Evolutionary conservation across 140 eudicot species (phyloP).

Genomic region (Stevia rebaudiana): DNA sequence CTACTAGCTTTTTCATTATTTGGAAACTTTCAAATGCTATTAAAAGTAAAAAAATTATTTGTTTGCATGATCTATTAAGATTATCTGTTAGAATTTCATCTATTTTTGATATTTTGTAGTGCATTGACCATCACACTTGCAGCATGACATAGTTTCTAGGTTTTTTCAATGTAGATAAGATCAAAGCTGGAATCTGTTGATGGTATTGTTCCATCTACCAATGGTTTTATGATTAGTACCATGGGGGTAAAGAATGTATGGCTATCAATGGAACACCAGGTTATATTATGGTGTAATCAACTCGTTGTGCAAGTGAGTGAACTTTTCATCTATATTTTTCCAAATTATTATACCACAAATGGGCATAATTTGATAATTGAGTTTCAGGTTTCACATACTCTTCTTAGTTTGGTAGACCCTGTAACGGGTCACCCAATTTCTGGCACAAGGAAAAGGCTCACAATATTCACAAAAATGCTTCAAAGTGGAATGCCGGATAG

Average conservation of each 20-base stretch:
- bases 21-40: neutral
- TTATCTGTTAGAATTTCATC: neutral
- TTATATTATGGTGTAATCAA: conserved; percentile 98
- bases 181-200: conserved; percentile 84
- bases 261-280: conserved; percentile 99
- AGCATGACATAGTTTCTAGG: conserved; percentile 9
- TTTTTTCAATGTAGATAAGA: conserved; percentile 53
- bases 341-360: neutral
- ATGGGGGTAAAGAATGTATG: conserved; percentile 87
- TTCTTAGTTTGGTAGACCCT: conserved; percentile 76
- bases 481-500: conserved; percentile 69
- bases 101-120: neutral
- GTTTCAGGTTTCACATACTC: conserved; percentile 88
- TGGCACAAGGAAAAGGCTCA: conserved; percentile 53
- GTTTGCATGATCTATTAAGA: too few relatives aligned
- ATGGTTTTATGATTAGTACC: conserved; percentile 86
- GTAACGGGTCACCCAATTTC: conserved; percentile 58
- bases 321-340: neutral
- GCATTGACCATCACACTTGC: conserved; percentile 13
- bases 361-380: conserved; percentile 28
- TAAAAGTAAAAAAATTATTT: neutral
- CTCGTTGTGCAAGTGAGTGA: conserved; percentile 84
- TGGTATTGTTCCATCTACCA: conserved; percentile 84
- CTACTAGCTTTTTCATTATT: neutral
- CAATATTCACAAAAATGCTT: conserved; percentile 75